A percentile compares a stretch with the other conserved stretches of the same genome.
Conservation (phyloP, 23 red algal genomes). For the Chondrus crispus region DNA sequence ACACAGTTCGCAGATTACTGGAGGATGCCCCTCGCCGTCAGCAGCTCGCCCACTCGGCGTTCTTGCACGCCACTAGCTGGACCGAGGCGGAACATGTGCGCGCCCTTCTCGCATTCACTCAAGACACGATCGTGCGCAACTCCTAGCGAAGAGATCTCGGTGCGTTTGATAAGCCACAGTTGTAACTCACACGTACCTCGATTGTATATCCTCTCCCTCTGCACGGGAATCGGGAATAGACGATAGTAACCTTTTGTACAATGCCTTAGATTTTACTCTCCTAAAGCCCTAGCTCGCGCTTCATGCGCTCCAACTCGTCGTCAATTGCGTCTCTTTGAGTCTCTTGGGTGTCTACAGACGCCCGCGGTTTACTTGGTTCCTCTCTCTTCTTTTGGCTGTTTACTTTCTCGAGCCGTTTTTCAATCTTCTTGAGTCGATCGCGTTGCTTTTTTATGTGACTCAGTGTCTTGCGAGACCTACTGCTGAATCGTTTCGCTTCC, state of each 20-base stretch:
- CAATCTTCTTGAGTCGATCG: constrained; percentile 29
- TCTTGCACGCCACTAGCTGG: not conserved
- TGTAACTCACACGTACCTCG: too few species aligned
- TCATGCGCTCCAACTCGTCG: constrained; percentile 82
- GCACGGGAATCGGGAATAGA: too few species aligned
- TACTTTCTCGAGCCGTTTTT: constrained; percentile 14
- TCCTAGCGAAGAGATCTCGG: too few species aligned
- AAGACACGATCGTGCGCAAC: not conserved
- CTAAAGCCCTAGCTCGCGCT: constrained; percentile 80
- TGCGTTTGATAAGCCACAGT: too few species aligned
- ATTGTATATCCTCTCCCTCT: too few species aligned
- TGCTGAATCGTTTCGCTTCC: constrained; percentile 30
- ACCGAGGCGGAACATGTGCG: constrained; percentile 5
- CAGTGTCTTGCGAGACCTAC: constrained; percentile 3
- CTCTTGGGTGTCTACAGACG: not conserved
- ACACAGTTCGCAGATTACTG: not conserved
- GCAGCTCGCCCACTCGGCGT: not conserved
- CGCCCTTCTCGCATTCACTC: not conserved
- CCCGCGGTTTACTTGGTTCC: not conserved
- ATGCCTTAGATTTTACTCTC: too few species aligned
- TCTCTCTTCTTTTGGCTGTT: not conserved
- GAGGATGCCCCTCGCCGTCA: not conserved
- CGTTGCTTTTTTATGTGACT: constrained; percentile 20
- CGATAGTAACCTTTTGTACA: too few species aligned
- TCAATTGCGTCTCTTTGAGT: constrained; percentile 50